phyloP scores from a whole-genome alignment of 2,329 filamentous ascomycete species.

The Trichoderma atroviride region DNA sequence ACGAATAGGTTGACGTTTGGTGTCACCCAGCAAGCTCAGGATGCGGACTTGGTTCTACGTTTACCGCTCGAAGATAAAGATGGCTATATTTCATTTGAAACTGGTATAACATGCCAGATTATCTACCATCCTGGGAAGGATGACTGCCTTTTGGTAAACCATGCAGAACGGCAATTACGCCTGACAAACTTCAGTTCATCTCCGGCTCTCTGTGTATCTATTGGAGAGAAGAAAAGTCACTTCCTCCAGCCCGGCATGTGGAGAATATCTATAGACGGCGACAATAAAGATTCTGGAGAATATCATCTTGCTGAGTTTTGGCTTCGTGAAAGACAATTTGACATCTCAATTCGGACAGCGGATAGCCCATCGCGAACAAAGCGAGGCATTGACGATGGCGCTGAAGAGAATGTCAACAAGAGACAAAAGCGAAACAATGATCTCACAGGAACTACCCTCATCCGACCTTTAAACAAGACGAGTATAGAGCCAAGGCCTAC shows the following conservation, averaged over 20 bases:
- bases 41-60: background rate
- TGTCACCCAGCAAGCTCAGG: background rate
- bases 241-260: constrained; percentile 7
- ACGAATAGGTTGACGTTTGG: background rate
- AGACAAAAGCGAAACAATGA: background rate
- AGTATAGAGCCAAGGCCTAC: background rate
- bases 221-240: background rate
- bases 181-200: background rate
- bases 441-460: background rate
- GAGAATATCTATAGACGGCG: background rate
- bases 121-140: constrained; percentile 8
- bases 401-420: background rate
- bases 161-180: background rate
- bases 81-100: background rate
- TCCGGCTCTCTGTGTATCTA: background rate
- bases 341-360: background rate
- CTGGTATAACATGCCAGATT: background rate
- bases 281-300: background rate
- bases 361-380: background rate
- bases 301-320: constrained; percentile 5
- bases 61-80: background rate
- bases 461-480: background rate
- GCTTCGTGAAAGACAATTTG: background rate
- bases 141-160: background rate
- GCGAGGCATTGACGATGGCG: background rate